Conservation (phyloP, 352 stramenopile genomes). For the Globisporangium iwayamae region DNA sequence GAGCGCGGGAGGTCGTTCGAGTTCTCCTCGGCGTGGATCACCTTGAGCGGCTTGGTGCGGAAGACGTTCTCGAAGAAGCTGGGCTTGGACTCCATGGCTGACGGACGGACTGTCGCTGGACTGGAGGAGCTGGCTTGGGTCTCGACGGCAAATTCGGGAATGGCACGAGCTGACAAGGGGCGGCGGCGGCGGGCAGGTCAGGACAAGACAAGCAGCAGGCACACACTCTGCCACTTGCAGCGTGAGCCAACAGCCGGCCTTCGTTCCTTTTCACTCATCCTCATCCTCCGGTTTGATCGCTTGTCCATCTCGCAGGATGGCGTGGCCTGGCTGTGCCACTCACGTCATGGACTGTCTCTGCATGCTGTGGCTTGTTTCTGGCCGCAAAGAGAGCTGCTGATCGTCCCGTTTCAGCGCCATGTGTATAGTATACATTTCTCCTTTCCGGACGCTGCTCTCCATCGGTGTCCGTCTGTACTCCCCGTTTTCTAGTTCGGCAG, state of each 20-base stretch:
- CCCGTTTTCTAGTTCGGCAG: too few relatives aligned
- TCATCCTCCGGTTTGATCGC: too few relatives aligned
- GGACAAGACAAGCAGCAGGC: background rate
- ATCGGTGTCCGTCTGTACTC: too few relatives aligned
- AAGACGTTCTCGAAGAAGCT: conserved; percentile 49
- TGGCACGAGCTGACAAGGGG: conserved; percentile 2
- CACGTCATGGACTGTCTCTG: background rate
- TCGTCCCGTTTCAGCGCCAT: background rate
- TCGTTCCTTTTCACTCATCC: too few relatives aligned
- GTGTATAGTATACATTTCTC: background rate
- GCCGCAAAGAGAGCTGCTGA: background rate
- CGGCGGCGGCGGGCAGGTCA: background rate
- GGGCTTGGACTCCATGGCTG: conserved; percentile 22
- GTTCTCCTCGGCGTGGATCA: conserved; percentile 76
- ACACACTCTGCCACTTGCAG: too few relatives aligned
- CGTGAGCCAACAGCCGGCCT: too few relatives aligned
- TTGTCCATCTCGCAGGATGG: too few relatives aligned
- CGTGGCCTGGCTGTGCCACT: background rate
- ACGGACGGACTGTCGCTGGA: background rate
- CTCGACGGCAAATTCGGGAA: conserved; percentile 9
- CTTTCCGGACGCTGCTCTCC: too few relatives aligned
- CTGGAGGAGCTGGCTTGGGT: background rate
- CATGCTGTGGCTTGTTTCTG: background rate
- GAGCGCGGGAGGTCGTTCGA: conserved; percentile 58
- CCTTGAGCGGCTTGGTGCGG: conserved; percentile 69